These are phyloP conservation scores for Podospora conica DNA, from an alignment of 495 filamentous ascomycete genomes.

Conservation along the genomic window DNA sequence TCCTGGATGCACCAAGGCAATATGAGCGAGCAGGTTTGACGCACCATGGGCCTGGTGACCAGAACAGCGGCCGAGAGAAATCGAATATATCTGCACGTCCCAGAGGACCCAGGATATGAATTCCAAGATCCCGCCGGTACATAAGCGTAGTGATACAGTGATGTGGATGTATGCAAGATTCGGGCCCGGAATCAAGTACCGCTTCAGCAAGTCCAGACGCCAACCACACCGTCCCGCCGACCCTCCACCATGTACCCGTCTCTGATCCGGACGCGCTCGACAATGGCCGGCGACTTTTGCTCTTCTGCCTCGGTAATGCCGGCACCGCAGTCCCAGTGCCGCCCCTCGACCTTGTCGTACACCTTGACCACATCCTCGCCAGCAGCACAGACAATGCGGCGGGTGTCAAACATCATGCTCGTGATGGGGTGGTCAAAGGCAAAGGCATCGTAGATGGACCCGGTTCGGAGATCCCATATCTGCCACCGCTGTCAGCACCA, in stretches of 20 bases:
- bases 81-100: too few species aligned
- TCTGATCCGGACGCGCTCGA: constrained; percentile 84
- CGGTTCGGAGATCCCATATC: constrained; percentile 98
- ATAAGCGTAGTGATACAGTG: background rate
- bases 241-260: constrained; percentile 94
- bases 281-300: constrained; percentile 55
- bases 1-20: too few species aligned
- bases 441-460: constrained; percentile 92
- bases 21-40: too few species aligned
- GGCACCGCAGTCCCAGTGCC: constrained; percentile 95
- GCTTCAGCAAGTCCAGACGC: constrained; percentile 80
- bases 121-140: background rate
- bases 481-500: constrained; percentile 28
- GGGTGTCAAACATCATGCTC: constrained; percentile 95
- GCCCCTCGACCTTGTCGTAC: constrained; percentile 92
- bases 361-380: constrained; percentile 93
- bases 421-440: constrained; percentile 91
- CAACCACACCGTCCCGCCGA: constrained; percentile 78
- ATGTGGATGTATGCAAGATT: background rate
- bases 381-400: constrained; percentile 84
- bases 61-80: too few species aligned
- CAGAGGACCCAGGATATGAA: too few species aligned
- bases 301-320: constrained; percentile 61
- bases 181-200: background rate
- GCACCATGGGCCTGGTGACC: too few species aligned